These are phyloP conservation scores for Vachellia pachyceras DNA, from an alignment of 306 rosid genomes.

Conservation along the genomic window DNA sequence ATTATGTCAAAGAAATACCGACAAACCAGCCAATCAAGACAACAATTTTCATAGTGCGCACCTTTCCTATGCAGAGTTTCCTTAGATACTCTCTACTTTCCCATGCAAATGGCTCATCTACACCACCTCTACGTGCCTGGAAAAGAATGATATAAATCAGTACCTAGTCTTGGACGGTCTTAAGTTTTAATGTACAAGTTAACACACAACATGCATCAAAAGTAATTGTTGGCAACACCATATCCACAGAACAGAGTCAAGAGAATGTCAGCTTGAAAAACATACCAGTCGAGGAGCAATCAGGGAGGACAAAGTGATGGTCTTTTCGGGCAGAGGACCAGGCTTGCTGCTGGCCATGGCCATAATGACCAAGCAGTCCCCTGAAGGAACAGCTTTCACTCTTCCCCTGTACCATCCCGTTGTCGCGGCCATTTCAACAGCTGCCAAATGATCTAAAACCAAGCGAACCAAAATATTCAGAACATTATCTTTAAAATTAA, in stretches of 20 bases:
- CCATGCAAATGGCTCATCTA: slow-evolving; percentile 98
- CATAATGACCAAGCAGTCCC: slow-evolving; percentile 84
- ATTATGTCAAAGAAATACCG: slow-evolving; percentile 5
- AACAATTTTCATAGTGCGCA: slow-evolving; percentile 24
- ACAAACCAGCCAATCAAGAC: slow-evolving; percentile 21
- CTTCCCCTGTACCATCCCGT: slow-evolving; percentile 91
- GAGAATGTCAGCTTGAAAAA: not conserved
- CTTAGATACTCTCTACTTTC: slow-evolving; percentile 91
- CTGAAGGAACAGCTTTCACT: slow-evolving; percentile 92
- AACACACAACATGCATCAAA: not conserved
- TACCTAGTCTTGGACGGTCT: not conserved
- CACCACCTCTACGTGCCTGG: slow-evolving; percentile 89
- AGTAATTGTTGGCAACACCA: not conserved
- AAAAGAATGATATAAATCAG: not conserved
- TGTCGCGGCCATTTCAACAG: slow-evolving; percentile 88
- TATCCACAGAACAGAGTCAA: not conserved
- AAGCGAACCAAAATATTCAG: not conserved
- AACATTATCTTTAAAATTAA: slow-evolving; percentile 18
- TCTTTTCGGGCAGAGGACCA: slow-evolving; percentile 93
- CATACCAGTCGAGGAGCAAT: slow-evolving; percentile 89
- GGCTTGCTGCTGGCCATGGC: slow-evolving; percentile 79
- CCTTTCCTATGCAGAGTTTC: slow-evolving; percentile 92
- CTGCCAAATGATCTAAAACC: slow-evolving; percentile 46
- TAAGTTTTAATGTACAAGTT: not conserved
- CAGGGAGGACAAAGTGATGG: slow-evolving; percentile 83